These are phyloP conservation scores for Taphrina flavorubra DNA, from an alignment of 1,139 yeast genomes.

Conservation along the genomic window DNA sequence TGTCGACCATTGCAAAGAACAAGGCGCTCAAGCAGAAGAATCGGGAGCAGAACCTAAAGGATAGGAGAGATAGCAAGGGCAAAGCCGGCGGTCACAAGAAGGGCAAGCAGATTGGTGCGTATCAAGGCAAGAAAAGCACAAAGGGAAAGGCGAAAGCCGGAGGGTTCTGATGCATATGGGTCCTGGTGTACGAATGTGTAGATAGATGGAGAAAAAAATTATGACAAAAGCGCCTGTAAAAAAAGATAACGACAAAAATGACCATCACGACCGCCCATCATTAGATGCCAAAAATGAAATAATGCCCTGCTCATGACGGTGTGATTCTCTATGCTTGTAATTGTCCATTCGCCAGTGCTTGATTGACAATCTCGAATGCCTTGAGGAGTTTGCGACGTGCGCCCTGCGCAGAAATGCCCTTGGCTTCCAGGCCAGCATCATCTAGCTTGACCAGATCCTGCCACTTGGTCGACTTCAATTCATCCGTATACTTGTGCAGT, in stretches of 20 bases:
- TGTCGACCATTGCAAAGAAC: slow-evolving; percentile 72
- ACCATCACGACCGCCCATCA: neutral
- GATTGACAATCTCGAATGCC: slow-evolving; percentile 82
- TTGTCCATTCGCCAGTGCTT: slow-evolving; percentile 50
- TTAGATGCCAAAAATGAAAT: neutral
- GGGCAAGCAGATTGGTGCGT: slow-evolving; percentile 35
- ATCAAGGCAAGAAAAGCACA: slow-evolving; percentile 28
- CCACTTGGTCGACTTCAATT: slow-evolving; percentile 79
- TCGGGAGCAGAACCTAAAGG: slow-evolving; percentile 85
- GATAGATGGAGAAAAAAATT: neutral
- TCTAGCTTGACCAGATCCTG: slow-evolving; percentile 70
- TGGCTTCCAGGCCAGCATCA: slow-evolving; percentile 71
- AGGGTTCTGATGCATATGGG: slow-evolving; percentile 10
- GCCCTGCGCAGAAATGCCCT: slow-evolving; percentile 92
- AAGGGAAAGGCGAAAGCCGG: slow-evolving; percentile 33
- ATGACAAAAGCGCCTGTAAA: slow-evolving; percentile 7
- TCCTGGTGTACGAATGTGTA: slow-evolving; percentile 1
- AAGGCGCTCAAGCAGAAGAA: slow-evolving; percentile 78
- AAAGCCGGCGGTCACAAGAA: slow-evolving; percentile 36
- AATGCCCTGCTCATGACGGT: neutral
- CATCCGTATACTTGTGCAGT: slow-evolving; percentile 90
- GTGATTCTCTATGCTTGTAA: slow-evolving; percentile 34
- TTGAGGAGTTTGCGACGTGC: slow-evolving; percentile 91
- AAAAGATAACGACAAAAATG: neutral
- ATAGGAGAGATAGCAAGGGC: slow-evolving; percentile 38